phyloP scores from a whole-genome alignment of 1,284 basidiomycete species.

The Rhodotorula glutinis region DNA sequence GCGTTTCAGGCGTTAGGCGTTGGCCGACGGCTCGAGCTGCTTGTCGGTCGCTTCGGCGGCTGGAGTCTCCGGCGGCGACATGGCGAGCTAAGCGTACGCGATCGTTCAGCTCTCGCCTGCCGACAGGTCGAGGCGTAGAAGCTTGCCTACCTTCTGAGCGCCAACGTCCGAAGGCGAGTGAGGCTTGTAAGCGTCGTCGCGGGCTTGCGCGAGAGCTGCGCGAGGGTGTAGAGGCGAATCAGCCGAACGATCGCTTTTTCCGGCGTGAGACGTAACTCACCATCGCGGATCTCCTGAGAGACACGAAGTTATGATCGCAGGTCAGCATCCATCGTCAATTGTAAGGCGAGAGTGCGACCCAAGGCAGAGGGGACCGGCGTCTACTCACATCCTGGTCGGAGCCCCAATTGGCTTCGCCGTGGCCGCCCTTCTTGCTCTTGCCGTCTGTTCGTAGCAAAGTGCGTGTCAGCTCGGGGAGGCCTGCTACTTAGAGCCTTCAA shows the following conservation, averaged over 20 bases:
- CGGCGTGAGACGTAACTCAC: neutral
- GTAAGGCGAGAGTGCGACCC: too few relatives aligned
- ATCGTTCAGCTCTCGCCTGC: too few relatives aligned
- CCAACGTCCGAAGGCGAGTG: slow-evolving; percentile 12
- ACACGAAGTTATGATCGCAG: too few relatives aligned
- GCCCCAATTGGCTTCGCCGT: slow-evolving; percentile 12
- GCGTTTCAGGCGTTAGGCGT: neutral
- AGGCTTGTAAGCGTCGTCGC: neutral
- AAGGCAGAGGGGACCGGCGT: too few relatives aligned
- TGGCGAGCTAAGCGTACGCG: neutral
- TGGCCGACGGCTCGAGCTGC: slow-evolving; percentile 2
- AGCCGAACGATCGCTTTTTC: neutral
- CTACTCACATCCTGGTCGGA: slow-evolving; percentile 7
- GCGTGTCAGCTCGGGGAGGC: too few relatives aligned
- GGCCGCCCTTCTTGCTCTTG: slow-evolving; percentile 1
- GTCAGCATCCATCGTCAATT: too few relatives aligned
- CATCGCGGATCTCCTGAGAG: slow-evolving; percentile 2
- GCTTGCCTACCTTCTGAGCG: slow-evolving; percentile 4
- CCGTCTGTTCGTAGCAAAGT: too few relatives aligned
- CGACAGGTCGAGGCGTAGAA: too few relatives aligned
- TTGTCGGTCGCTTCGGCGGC: slow-evolving; percentile 2
- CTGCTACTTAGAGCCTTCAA: too few relatives aligned
- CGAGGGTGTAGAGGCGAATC: neutral
- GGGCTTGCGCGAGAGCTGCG: slow-evolving; percentile 12
- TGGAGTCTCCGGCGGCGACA: slow-evolving; percentile 7